Conservation (phyloP, 1,139 yeast species). For the Petasospora rhodanensis region DNA sequence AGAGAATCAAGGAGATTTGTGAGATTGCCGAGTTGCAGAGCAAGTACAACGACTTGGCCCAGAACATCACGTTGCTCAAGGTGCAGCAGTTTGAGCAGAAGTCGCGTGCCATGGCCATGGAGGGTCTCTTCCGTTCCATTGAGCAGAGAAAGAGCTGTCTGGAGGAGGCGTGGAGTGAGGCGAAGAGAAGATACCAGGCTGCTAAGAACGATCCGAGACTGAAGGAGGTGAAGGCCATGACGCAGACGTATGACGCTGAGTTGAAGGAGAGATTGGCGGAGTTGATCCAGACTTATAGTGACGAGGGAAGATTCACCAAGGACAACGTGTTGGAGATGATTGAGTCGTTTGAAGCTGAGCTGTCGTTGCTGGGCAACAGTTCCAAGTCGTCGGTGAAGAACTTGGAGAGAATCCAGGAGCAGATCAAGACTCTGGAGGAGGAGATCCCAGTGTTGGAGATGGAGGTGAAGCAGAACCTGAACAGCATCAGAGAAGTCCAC, state of each 20-base stretch:
- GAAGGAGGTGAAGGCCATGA: constrained; percentile 37
- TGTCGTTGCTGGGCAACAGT: constrained; percentile 31
- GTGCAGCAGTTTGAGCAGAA: constrained; percentile 27
- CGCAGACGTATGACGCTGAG: constrained; percentile 38
- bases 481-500: constrained; percentile 38
- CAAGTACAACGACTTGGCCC: constrained; percentile 16
- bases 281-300: constrained; percentile 42
- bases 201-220: constrained; percentile 44
- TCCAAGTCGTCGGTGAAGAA: constrained; percentile 38
- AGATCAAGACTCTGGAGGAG: constrained; percentile 23
- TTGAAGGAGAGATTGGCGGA: constrained; percentile 39
- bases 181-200: constrained; percentile 39
- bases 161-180: constrained; percentile 34
- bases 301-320: constrained; percentile 40
- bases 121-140: constrained; percentile 34
- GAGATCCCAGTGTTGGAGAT: constrained; percentile 11
- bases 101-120: constrained; percentile 34
- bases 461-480: constrained; percentile 29
- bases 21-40: constrained; percentile 24
- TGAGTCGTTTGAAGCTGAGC: constrained; percentile 33
- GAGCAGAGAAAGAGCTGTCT: constrained; percentile 27
- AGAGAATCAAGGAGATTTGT: constrained; percentile 21
- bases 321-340: constrained; percentile 30
- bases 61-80: constrained; percentile 24
- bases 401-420: constrained; percentile 32